Evolutionary conservation across 306 rosid genomes (phyloP).

Genomic region (Cotoneaster glaucophyllus): DNA sequence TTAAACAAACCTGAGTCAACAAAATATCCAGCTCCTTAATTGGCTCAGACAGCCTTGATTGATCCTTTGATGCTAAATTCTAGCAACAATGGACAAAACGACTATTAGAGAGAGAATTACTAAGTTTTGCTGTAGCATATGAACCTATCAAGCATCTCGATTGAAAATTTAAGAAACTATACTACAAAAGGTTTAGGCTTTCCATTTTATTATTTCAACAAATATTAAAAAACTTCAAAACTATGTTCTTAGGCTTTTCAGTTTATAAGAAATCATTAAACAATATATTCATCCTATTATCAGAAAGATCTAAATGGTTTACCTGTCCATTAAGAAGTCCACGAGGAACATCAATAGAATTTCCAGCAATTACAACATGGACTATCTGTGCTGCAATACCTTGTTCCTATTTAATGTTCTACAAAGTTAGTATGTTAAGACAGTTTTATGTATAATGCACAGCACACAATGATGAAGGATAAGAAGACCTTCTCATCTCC

Average conservation of each 20-base stretch:
- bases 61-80: conserved; percentile 75
- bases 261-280: not conserved
- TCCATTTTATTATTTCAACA: not conserved
- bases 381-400: conserved; percentile 79
- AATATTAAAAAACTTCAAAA: not conserved
- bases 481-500: conserved; percentile 81
- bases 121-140: not conserved
- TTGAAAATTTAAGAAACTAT: not conserved
- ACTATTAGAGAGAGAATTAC: conserved; percentile 1
- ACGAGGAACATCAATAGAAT: conserved; percentile 67
- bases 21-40: conserved; percentile 79
- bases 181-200: not conserved
- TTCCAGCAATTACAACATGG: conserved; percentile 77
- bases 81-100: conserved; percentile 28
- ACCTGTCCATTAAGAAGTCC: conserved; percentile 88
- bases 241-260: not conserved
- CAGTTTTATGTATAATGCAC: conserved; percentile 7
- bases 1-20: conserved; percentile 71
- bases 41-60: conserved; percentile 66
- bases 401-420: conserved; percentile 59
- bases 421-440: conserved; percentile 21
- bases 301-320: conserved; percentile 11
- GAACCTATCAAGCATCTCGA: not conserved
- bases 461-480: conserved; percentile 14
- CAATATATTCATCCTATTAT: not conserved